Evolutionary conservation across 306 rosid genomes (phyloP).

Genomic region (Rosa rugosa): DNA sequence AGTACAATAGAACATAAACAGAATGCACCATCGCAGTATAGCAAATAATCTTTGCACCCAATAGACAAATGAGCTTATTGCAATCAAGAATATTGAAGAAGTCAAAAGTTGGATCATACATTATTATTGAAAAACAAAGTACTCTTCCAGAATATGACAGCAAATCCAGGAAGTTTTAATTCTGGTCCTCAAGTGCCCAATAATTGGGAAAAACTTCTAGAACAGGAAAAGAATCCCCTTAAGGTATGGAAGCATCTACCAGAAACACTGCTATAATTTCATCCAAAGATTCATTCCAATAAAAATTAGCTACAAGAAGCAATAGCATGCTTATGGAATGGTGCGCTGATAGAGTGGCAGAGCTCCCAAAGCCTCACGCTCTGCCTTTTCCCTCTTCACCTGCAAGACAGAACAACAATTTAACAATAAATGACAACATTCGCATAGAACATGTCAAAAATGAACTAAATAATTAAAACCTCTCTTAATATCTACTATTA

Average conservation of each 20-base stretch:
- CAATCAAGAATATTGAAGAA: neutral
- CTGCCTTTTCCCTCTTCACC: slow-evolving; percentile 89
- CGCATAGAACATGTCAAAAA: neutral
- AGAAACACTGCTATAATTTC: slow-evolving; percentile 32
- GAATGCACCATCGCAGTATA: neutral
- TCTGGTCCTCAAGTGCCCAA: slow-evolving; percentile 18
- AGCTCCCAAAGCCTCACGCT: slow-evolving; percentile 93
- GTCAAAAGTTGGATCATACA: slow-evolving; percentile 13
- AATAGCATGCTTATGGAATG: slow-evolving; percentile 58
- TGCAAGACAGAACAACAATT: slow-evolving; percentile 30
- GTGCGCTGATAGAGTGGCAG: slow-evolving; percentile 86
- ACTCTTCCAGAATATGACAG: slow-evolving; percentile 11
- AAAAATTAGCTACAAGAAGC: slow-evolving; percentile 34
- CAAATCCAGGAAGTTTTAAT: slow-evolving; percentile 3
- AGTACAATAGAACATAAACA: neutral
- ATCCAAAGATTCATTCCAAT: slow-evolving; percentile 33
- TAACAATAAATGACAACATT: neutral
- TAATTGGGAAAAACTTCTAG: slow-evolving; percentile 20
- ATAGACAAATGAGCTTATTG: neutral
- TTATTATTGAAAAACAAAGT: slow-evolving; percentile 18
- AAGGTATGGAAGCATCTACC: slow-evolving; percentile 38
- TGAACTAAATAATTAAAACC: neutral
- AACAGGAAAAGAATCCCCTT: slow-evolving; percentile 33
- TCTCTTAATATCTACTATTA: neutral
- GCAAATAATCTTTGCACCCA: neutral